Evolutionary conservation across 331 rosid species (phyloP).

Genomic region (Spiraea crenata): DNA sequence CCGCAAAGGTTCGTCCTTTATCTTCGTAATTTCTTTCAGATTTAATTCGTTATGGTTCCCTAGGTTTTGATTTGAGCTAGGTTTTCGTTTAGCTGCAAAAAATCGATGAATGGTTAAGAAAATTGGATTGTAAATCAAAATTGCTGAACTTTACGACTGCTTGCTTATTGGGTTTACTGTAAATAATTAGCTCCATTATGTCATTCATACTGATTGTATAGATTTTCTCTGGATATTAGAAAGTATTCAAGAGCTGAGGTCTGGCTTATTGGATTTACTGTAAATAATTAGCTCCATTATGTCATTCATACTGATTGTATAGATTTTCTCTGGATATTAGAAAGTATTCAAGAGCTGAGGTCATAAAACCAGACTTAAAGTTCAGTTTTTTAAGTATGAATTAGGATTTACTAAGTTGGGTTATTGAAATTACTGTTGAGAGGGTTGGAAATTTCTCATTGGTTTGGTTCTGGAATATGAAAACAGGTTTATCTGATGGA

Average conservation of each 20-base stretch:
- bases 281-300: background rate
- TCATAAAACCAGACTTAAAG: no score
- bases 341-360: no score
- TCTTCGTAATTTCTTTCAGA: background rate
- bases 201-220: background rate
- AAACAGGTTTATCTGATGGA: background rate
- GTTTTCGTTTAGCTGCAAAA: background rate
- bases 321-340: background rate
- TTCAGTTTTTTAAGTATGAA: background rate
- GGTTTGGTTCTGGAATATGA: background rate
- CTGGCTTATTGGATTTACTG: no score
- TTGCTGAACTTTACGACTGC: no score
- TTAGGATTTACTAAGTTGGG: background rate
- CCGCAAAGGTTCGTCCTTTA: constrained; percentile 1
- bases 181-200: background rate
- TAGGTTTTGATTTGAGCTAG: background rate
- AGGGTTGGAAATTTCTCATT: background rate
- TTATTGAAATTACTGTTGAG: background rate
- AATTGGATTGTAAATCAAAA: background rate
- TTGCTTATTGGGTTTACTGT: no score
- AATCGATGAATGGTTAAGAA: background rate
- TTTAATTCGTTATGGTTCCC: background rate
- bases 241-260: no score
- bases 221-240: background rate
- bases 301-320: background rate